Evolutionary conservation across 768 basidiomycete species (phyloP).

Genomic region (Phaeotremella fagi): DNA sequence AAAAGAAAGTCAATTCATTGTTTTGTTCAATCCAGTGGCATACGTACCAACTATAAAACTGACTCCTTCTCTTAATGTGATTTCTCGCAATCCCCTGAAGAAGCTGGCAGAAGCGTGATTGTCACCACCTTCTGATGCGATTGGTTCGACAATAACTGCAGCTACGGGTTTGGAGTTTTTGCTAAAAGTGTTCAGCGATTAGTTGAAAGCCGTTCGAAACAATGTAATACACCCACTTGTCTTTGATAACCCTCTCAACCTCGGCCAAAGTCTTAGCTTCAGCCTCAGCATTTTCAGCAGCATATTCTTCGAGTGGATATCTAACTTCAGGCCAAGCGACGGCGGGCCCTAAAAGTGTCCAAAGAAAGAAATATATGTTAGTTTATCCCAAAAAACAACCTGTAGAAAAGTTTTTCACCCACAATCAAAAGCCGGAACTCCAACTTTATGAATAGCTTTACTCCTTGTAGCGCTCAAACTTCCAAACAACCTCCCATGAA

Average conservation of each 20-base stretch:
- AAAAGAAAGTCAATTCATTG: not conserved
- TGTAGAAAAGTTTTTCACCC: too few species aligned
- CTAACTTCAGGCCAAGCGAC: slow-evolving; percentile 49
- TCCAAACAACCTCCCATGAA: slow-evolving; percentile 52
- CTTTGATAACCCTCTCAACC: slow-evolving; percentile 40
- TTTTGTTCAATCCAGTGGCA: not conserved
- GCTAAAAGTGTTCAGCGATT: slow-evolving; percentile 11
- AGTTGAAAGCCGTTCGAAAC: not conserved
- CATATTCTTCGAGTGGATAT: slow-evolving; percentile 50
- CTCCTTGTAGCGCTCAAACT: slow-evolving; percentile 49
- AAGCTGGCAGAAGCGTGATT: slow-evolving; percentile 50
- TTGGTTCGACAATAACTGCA: slow-evolving; percentile 52
- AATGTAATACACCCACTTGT: slow-evolving; percentile 24
- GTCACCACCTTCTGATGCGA: slow-evolving; percentile 52
- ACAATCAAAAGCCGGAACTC: slow-evolving; percentile 52
- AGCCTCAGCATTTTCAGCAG: slow-evolving; percentile 46
- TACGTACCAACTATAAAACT: slow-evolving; percentile 51
- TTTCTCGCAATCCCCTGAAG: slow-evolving; percentile 47
- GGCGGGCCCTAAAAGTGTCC: slow-evolving; percentile 39
- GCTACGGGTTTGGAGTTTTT: slow-evolving; percentile 49
- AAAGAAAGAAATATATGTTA: slow-evolving; percentile 1
- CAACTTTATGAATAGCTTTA: slow-evolving; percentile 53
- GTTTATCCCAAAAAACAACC: too few species aligned
- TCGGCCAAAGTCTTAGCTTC: slow-evolving; percentile 47
- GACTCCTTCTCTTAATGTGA: slow-evolving; percentile 49